Evolutionary conservation across 805 yeast species (phyloP), one percentile per base, ranked within the genome.

Genomic region (Zygotorulaspora chibaensis): DNA sequence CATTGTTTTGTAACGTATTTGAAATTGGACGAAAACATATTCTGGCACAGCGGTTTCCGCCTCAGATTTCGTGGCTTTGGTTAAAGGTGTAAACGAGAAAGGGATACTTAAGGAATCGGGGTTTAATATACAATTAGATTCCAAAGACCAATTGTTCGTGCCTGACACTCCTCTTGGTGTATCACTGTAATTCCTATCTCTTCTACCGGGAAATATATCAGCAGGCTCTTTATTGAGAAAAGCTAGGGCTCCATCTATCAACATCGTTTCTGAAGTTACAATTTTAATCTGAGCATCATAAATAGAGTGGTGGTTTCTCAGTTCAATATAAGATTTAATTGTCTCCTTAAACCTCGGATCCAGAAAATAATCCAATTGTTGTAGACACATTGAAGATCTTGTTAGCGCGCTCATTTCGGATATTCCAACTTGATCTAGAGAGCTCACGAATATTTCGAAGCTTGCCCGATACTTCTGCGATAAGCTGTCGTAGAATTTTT

Each of bases 341-440:
- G 38, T 16, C 17, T 26, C 23, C 16, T 10, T 12, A 34, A 56
- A 56, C 23, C 46, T 43, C 4, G 23, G 29, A 23, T 50, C 55
- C 2, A 15, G 10, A 33, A 50, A 56, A 3, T 57, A 51, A 37
- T 57, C 59, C 38, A 49, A 52, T 41, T 56, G 59, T n/a, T 33
- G 34, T 7, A 53, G 38, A 3, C 44, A 37, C 17, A 13, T 18
- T 5, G 46, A 29, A 15, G 28, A 34, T 2, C 8, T 37, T 11
- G 48, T 36, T 12, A 55, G 27, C 2, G 53, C 41, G 3, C 42
- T 33, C 58, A 56, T 48, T 47, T 57, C 62, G 33, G 46, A 38
- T 4, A 53, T 20, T 2, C 62, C 62, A 13, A 55, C 40, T 42
- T 57, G 59, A 40, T 57, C 58, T 26, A 57, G 35, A 10, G 51